Evolutionary conservation across 768 basidiomycete genomes (phyloP).

Genomic region (Lentinula detonsa): DNA sequence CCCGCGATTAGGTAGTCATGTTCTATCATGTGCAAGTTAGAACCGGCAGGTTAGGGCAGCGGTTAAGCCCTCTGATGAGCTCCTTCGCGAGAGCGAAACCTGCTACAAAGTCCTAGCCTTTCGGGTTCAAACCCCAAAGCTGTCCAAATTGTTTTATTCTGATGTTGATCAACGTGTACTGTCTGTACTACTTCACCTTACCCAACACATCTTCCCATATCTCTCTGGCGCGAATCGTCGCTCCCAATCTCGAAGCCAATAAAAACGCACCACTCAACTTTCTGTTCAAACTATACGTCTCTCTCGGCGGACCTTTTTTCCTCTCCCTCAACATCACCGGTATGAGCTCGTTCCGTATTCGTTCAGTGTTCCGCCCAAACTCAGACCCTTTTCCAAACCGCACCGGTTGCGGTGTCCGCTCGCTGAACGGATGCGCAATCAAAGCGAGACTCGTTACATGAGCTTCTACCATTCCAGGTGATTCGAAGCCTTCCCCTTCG

Average conservation of each 20-base stretch:
- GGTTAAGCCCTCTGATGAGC: too few relatives aligned
- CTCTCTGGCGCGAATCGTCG: slow-evolving; percentile 62
- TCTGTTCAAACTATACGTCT: slow-evolving; percentile 92
- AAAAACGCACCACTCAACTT: slow-evolving; percentile 83
- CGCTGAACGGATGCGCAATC: slow-evolving; percentile 80
- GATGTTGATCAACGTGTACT: too few relatives aligned
- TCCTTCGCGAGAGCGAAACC: too few relatives aligned
- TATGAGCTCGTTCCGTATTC: slow-evolving; percentile 68
- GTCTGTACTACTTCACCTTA: too few relatives aligned
- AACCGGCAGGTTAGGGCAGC: too few relatives aligned
- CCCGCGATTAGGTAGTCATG: too few relatives aligned
- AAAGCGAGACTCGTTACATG: slow-evolving; percentile 81
- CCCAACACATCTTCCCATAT: slow-evolving; percentile 70
- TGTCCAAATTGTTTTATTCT: too few relatives aligned
- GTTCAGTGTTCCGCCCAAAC: slow-evolving; percentile 69
- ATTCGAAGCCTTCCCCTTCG: slow-evolving; percentile 39
- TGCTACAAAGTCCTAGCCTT: too few relatives aligned
- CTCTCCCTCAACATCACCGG: slow-evolving; percentile 87
- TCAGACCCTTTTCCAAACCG: slow-evolving; percentile 62
- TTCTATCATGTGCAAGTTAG: too few relatives aligned
- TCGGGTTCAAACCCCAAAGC: too few relatives aligned
- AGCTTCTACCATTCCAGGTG: slow-evolving; percentile 77
- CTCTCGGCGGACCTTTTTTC: slow-evolving; percentile 86
- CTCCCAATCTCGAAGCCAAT: slow-evolving; percentile 68
- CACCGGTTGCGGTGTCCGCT: slow-evolving; percentile 61